phyloP scores from a whole-genome alignment of 2,329 filamentous ascomycete species.

The Diaporthe capsici region DNA sequence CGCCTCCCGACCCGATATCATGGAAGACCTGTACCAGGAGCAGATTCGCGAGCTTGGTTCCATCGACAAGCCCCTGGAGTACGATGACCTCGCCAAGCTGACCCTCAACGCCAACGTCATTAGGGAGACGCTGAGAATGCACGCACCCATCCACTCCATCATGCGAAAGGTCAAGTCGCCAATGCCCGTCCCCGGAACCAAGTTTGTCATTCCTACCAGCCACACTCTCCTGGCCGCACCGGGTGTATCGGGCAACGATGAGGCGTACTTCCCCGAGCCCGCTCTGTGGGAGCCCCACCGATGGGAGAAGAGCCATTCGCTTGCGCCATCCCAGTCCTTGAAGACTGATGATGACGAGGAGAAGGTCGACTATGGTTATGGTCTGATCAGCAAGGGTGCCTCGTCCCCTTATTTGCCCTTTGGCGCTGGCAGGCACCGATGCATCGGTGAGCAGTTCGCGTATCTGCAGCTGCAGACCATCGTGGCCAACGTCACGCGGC shows the following conservation, averaged over 20 bases:
- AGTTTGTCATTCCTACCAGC: constrained; percentile 83
- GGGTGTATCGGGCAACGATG: constrained; percentile 81
- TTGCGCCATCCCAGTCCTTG: constrained; percentile 60
- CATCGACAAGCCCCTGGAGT: constrained; percentile 81
- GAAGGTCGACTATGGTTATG: constrained; percentile 94
- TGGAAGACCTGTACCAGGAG: constrained; percentile 81
- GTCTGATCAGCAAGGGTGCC: constrained; percentile 90
- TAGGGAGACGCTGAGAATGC: constrained; percentile 91
- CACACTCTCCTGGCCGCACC: constrained; percentile 89
- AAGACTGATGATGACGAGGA: constrained; percentile 72
- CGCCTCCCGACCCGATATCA: constrained; percentile 77
- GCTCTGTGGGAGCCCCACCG: constrained; percentile 90
- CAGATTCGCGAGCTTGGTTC: constrained; percentile 81
- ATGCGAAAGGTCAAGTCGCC: constrained; percentile 92
- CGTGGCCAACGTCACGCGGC: constrained; percentile 79
- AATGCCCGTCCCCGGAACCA: constrained; percentile 85
- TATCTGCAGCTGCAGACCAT: constrained; percentile 94
- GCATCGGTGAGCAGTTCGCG: constrained; percentile 97
- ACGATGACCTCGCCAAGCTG: constrained; percentile 83
- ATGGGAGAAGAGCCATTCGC: constrained; percentile 79
- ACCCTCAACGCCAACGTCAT: constrained; percentile 87
- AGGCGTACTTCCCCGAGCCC: constrained; percentile 85
- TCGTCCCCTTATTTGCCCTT: constrained; percentile 94
- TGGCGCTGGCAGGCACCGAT: constrained; percentile 91
- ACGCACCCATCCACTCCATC: constrained; percentile 95